Conservation (phyloP, 148 eudicot species). For the Simmondsia chinensis region DNA sequence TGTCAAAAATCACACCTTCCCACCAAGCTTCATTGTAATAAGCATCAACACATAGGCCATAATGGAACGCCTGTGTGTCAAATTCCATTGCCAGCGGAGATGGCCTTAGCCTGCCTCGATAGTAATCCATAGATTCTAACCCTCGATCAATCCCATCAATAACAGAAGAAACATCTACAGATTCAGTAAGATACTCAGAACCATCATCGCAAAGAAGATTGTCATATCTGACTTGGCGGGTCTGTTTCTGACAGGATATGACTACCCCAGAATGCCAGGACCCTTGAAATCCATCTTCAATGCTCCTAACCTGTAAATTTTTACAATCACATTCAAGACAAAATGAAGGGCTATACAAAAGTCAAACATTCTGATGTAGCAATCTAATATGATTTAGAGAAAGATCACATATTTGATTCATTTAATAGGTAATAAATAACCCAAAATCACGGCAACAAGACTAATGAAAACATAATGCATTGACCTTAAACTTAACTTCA, state of each 20-base stretch:
- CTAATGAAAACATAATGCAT: too few relatives aligned
- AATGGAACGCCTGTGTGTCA: conserved; percentile 18
- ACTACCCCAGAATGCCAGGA: conserved; percentile 81
- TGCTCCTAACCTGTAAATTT: conserved; percentile 60
- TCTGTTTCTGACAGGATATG: conserved; percentile 11
- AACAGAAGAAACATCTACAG: conserved; percentile 25
- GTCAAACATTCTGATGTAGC: not conserved
- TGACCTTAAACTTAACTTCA: too few relatives aligned
- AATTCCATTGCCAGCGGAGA: conserved; percentile 16
- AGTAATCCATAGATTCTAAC: conserved; percentile 1
- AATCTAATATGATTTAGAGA: too few relatives aligned
- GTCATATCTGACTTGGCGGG: conserved; percentile 38
- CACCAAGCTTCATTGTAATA: conserved; percentile 76
- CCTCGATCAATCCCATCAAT: conserved; percentile 25
- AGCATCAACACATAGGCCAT: conserved; percentile 76
- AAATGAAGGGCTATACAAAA: not conserved
- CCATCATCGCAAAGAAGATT: conserved; percentile 32
- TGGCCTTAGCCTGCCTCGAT: conserved; percentile 59
- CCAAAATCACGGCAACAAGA: too few relatives aligned
- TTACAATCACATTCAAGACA: conserved; percentile 1
- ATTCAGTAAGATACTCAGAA: conserved; percentile 18
- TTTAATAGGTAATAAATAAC: too few relatives aligned
- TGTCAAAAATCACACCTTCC: conserved; percentile 92
- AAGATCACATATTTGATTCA: too few relatives aligned
- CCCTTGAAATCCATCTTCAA: conserved; percentile 68